phyloP scores from a whole-genome alignment of 2,329 filamentous ascomycete genomes.

The Fusarium napiforme region DNA sequence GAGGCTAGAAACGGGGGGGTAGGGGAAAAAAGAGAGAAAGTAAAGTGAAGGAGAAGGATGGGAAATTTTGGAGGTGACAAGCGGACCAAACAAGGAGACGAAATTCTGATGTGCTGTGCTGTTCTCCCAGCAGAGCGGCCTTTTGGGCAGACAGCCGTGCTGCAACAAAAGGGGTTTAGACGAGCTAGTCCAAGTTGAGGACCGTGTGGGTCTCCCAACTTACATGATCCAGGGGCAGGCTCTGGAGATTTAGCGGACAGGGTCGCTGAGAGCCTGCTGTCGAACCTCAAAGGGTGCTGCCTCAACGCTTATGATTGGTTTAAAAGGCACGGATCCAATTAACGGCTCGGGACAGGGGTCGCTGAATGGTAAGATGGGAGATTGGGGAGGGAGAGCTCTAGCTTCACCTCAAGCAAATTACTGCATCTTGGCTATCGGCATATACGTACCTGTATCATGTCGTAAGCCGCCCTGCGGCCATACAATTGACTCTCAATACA shows the following conservation, averaged over 20 bases:
- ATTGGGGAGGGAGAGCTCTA: conserved; percentile 40
- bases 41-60: conserved; percentile 44
- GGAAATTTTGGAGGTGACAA: conserved; percentile 48
- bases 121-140: conserved; percentile 45
- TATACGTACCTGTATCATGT: not conserved
- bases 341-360: conserved; percentile 38
- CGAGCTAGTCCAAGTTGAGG: conserved; percentile 41
- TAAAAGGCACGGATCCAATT: conserved; percentile 32
- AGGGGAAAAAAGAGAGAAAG: conserved; percentile 39
- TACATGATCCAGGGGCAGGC: conserved; percentile 36
- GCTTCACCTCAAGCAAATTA: conserved; percentile 36
- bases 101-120: conserved; percentile 51
- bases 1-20: conserved; percentile 44
- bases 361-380: conserved; percentile 36
- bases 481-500: conserved; percentile 6
- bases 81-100: conserved; percentile 45
- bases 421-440: conserved; percentile 14
- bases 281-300: conserved; percentile 10
- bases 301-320: conserved; percentile 36
- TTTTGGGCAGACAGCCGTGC: conserved; percentile 41
- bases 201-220: conserved; percentile 38
- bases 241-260: conserved; percentile 47
- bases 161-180: conserved; percentile 50
- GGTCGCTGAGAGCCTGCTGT: conserved; percentile 35
- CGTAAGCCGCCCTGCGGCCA: not conserved